Evolutionary conservation across 202 grass and related monocot genomes (phyloP).

Genomic region (Zizania palustris): DNA sequence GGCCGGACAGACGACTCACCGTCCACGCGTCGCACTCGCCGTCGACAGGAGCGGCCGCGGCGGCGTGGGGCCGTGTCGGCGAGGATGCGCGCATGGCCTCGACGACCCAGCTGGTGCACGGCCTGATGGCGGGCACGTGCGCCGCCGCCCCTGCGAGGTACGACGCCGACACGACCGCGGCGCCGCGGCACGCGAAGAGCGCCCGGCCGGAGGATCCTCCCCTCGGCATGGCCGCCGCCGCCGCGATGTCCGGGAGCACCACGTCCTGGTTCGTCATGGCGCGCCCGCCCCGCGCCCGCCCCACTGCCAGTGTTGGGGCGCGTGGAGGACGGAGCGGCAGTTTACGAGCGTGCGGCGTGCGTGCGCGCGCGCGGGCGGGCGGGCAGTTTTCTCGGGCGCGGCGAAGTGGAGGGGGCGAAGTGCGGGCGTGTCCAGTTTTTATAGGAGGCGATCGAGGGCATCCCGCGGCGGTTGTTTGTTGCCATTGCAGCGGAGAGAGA

Average conservation of each 20-base stretch:
- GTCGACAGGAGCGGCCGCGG: background rate
- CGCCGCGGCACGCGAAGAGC: slow-evolving; percentile 37
- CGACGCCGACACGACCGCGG: slow-evolving; percentile 15
- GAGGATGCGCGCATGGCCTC: slow-evolving; percentile 62
- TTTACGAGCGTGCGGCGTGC: no score
- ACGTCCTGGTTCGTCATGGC: slow-evolving; percentile 68
- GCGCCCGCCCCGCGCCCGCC: background rate
- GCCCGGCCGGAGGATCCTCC: slow-evolving; percentile 25
- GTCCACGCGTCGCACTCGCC: slow-evolving; percentile 51
- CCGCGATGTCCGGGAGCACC: slow-evolving; percentile 55
- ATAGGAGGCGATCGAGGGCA: background rate
- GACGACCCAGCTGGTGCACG: slow-evolving; percentile 41
- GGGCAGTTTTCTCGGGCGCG: background rate
- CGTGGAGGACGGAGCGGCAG: background rate
- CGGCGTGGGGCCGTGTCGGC: slow-evolving; percentile 30
- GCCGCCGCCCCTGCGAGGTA: background rate
- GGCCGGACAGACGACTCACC: slow-evolving; percentile 35
- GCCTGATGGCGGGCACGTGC: background rate
- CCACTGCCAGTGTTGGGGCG: no score
- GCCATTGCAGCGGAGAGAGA: background rate
- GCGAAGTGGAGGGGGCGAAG: background rate
- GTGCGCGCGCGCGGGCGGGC: background rate
- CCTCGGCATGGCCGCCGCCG: slow-evolving; percentile 29
- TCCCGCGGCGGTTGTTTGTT: background rate
- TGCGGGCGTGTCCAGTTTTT: background rate